Percentiles rank a stretch among this genome's conserved stretches.
phyloP scores from a whole-genome alignment of 331 rosid species.

The Arachis monticola region DNA sequence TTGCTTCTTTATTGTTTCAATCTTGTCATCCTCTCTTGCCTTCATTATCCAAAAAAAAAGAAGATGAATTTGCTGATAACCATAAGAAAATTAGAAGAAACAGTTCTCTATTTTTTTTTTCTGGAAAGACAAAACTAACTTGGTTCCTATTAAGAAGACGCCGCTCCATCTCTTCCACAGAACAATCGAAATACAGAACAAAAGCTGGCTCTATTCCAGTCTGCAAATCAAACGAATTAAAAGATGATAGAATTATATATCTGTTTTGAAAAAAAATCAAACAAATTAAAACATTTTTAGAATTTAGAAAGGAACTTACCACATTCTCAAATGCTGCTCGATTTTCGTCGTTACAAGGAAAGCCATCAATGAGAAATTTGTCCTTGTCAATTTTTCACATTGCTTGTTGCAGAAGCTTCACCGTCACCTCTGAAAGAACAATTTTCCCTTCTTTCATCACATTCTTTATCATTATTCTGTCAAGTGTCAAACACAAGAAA shows the following conservation, averaged over 20 bases:
- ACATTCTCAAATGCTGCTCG: constrained; percentile 95
- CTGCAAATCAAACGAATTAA: constrained; percentile 15
- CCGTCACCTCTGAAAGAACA: constrained; percentile 93
- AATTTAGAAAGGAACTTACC: constrained; percentile 47
- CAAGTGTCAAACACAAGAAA: constrained; percentile 37
- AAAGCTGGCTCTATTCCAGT: constrained; percentile 82
- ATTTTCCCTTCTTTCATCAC: constrained; percentile 94
- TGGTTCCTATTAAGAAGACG: constrained; percentile 84
- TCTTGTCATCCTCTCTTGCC: constrained; percentile 95
- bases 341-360: constrained; percentile 96
- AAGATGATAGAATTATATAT: too few species aligned
- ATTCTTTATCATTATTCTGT: constrained; percentile 83
- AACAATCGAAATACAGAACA: constrained; percentile 80
- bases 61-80: background rate
- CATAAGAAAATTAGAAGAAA: too few species aligned
- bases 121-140: constrained; percentile 42
- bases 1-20: constrained; percentile 90
- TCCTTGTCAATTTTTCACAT: constrained; percentile 72
- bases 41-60: constrained; percentile 40
- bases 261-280: constrained; percentile 4
- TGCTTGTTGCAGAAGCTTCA: constrained; percentile 86
- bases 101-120: background rate
- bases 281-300: background rate
- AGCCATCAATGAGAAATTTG: constrained; percentile 96
- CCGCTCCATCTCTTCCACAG: constrained; percentile 89